A percentile compares a stretch with the other conserved stretches of the same genome.
Conservation (phyloP, 2,329 filamentous ascomycete genomes). For the Periglandula ipomoeae region DNA sequence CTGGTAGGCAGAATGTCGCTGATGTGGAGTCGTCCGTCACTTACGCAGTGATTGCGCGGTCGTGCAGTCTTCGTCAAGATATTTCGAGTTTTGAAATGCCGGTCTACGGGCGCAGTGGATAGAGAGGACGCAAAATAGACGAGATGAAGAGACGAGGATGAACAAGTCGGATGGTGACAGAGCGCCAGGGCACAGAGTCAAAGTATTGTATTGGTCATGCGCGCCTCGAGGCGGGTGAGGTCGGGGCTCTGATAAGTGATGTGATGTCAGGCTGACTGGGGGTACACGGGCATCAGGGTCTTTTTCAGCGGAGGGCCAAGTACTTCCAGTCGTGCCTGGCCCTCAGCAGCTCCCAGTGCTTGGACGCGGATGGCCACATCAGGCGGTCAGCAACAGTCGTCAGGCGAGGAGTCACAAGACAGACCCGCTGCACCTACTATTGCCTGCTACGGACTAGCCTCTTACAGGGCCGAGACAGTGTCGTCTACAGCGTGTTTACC, state of each 20-base stretch:
- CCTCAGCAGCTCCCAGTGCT: neutral
- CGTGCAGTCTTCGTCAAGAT: neutral
- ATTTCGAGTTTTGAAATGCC: neutral
- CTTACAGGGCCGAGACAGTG: too few relatives aligned
- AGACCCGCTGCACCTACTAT: neutral
- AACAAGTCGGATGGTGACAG: neutral
- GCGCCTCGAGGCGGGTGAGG: slow-evolving; percentile 5
- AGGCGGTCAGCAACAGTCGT: slow-evolving; percentile 3
- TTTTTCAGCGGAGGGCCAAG: neutral
- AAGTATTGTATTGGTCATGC: slow-evolving; percentile 4
- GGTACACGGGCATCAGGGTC: neutral
- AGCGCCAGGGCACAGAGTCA: neutral
- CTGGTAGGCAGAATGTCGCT: neutral
- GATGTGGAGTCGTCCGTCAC: neutral
- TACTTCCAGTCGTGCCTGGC: neutral
- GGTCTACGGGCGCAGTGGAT: neutral
- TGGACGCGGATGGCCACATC: neutral
- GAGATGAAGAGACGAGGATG: neutral
- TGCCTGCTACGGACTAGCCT: too few relatives aligned
- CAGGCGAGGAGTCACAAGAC: slow-evolving; percentile 3
- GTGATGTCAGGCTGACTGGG: neutral
- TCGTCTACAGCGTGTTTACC: too few relatives aligned
- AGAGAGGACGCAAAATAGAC: neutral
- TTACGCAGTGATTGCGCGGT: neutral
- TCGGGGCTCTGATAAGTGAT: neutral